phyloP scores from a whole-genome alignment of 495 filamentous ascomycete species.

The Penicillium steckii region DNA sequence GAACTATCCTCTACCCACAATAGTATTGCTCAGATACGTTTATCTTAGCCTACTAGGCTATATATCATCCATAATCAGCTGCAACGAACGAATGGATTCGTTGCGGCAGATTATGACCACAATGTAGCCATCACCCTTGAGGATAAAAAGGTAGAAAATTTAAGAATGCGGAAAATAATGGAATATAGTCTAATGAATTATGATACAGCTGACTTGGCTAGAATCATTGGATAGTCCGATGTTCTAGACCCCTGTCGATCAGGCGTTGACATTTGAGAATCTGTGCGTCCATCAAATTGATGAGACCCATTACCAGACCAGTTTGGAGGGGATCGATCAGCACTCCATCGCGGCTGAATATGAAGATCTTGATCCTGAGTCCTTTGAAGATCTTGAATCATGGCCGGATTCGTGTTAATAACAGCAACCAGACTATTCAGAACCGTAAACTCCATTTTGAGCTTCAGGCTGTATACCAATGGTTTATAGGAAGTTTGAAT shows the following conservation, averaged over 20 bases:
- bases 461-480: conserved; percentile 50
- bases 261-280: not conserved
- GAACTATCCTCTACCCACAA: too few species aligned
- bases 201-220: not conserved
- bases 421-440: conserved; percentile 44
- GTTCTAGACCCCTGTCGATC: not conserved
- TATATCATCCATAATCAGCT: too few species aligned
- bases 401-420: conserved; percentile 7
- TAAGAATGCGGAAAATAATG: too few species aligned
- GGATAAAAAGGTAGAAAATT: too few species aligned
- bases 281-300: not conserved
- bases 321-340: not conserved
- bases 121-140: too few species aligned
- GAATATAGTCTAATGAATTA: not conserved
- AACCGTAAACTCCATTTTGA: conserved; percentile 51
- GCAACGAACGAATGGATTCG: too few species aligned
- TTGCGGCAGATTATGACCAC: too few species aligned
- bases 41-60: too few species aligned
- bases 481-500: conserved; percentile 44
- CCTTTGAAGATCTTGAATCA: conserved; percentile 8
- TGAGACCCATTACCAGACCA: not conserved
- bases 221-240: conserved; percentile 5
- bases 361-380: conserved; percentile 3
- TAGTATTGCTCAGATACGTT: too few species aligned
- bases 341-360: conserved; percentile 13